Percentiles rank a stretch among this genome's conserved stretches.
Conservation (phyloP, 257 asterid species). For the Nicotiana attenuata region DNA sequence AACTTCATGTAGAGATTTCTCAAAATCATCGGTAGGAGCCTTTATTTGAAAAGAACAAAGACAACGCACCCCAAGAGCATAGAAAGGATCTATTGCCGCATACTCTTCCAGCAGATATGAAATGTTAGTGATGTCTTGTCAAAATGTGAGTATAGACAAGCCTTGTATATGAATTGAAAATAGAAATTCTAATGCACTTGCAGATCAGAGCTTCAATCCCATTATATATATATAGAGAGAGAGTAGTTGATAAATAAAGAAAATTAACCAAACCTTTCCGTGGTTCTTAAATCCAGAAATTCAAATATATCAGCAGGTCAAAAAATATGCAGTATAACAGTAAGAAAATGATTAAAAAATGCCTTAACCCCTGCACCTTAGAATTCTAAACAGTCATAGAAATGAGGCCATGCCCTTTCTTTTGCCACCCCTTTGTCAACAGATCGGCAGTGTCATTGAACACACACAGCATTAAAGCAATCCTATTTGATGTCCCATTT, state of each 20-base stretch:
- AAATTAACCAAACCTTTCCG: neutral
- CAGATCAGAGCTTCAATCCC: neutral
- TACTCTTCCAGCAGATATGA: slow-evolving; percentile 60
- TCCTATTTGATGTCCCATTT: too few species aligned
- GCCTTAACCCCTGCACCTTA: neutral
- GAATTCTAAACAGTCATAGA: neutral
- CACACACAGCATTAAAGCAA: too few species aligned
- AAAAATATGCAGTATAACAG: neutral
- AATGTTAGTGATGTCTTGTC: neutral
- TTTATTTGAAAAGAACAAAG: slow-evolving; percentile 75
- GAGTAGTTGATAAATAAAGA: too few species aligned
- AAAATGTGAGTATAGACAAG: neutral
- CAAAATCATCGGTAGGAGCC: slow-evolving; percentile 84
- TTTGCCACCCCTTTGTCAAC: neutral
- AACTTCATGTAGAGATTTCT: slow-evolving; percentile 53
- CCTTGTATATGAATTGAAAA: neutral
- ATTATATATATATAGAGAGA: neutral
- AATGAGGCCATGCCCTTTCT: neutral
- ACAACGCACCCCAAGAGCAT: slow-evolving; percentile 89
- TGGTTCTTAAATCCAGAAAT: neutral
- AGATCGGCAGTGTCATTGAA: neutral
- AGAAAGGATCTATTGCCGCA: slow-evolving; percentile 71
- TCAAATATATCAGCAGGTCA: neutral
- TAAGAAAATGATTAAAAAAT: neutral
- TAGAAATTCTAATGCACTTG: neutral